Conservation (phyloP, 2,329 filamentous ascomycete genomes). For the Bipolaris zeicola region DNA sequence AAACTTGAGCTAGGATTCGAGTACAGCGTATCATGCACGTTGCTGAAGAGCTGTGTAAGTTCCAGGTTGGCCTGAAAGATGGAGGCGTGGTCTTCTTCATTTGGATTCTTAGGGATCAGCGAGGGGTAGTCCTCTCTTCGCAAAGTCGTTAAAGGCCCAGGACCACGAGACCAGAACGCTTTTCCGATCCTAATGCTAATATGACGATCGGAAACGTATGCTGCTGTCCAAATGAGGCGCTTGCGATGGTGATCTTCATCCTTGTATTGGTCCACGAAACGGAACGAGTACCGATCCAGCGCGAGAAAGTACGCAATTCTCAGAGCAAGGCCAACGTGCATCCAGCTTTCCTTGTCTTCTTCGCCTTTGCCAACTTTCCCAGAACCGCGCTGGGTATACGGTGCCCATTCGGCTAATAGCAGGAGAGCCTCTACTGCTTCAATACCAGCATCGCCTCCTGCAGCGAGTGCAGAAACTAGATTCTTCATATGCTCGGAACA, state of each 20-base stretch:
- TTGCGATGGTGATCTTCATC: slow-evolving; percentile 66
- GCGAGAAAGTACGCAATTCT: slow-evolving; percentile 73
- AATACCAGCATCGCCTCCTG: slow-evolving; percentile 69
- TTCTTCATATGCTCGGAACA: slow-evolving; percentile 74
- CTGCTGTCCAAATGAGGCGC: slow-evolving; percentile 69
- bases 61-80: slow-evolving; percentile 75
- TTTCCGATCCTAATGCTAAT: slow-evolving; percentile 74
- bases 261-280: slow-evolving; percentile 64
- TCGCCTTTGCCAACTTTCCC: slow-evolving; percentile 72
- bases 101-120: slow-evolving; percentile 62
- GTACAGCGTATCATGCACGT: slow-evolving; percentile 75
- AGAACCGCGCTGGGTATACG: slow-evolving; percentile 66
- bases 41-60: slow-evolving; percentile 73
- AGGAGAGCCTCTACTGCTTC: slow-evolving; percentile 74
- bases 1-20: slow-evolving; percentile 72
- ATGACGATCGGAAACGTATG: slow-evolving; percentile 43
- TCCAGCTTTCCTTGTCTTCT: slow-evolving; percentile 77
- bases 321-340: slow-evolving; percentile 74
- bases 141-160: slow-evolving; percentile 68
- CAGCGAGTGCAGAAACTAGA: slow-evolving; percentile 69
- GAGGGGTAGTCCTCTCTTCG: slow-evolving; percentile 71
- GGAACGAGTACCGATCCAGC: slow-evolving; percentile 70
- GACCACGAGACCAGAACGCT: slow-evolving; percentile 75
- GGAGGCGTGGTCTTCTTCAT: slow-evolving; percentile 69
- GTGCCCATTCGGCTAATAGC: slow-evolving; percentile 74